Evolutionary conservation across 208 protist genomes (phyloP).

Genomic region (Naegleria fowleri): DNA sequence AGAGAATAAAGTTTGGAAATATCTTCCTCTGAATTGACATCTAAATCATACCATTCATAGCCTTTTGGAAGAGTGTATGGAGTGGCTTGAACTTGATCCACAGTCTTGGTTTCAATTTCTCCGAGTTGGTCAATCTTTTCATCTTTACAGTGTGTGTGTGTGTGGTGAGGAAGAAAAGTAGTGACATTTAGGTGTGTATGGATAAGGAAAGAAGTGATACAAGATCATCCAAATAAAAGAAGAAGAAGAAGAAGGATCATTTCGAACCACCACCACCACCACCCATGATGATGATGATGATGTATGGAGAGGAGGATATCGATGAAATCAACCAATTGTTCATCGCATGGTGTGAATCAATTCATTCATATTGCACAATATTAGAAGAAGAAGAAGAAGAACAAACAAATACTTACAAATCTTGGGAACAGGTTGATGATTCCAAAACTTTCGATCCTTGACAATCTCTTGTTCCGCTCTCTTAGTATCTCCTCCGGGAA

Average conservation of each 20-base stretch:
- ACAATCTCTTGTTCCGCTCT: background rate
- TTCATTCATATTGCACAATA: no score
- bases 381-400: background rate
- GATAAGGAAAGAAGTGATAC: no score
- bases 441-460: slow-evolving; percentile 47
- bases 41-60: slow-evolving; percentile 87
- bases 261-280: no score
- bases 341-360: no score
- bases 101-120: slow-evolving; percentile 49
- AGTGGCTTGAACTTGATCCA: slow-evolving; percentile 72
- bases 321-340: background rate
- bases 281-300: background rate
- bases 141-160: no score
- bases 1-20: slow-evolving; percentile 81
- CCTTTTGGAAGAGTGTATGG: slow-evolving; percentile 76
- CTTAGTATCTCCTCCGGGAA: background rate
- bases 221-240: no score
- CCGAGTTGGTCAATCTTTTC: background rate
- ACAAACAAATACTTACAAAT: slow-evolving; percentile 18
- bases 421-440: slow-evolving; percentile 58
- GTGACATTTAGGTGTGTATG: background rate
- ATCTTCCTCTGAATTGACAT: slow-evolving; percentile 72
- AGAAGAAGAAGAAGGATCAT: background rate
- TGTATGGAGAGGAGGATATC: background rate
- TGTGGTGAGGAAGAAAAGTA: no score